A percentile compares a stretch with the other conserved stretches of the same genome.
Conservation (phyloP, 352 stramenopile species). For the Plasmopara viticola region DNA sequence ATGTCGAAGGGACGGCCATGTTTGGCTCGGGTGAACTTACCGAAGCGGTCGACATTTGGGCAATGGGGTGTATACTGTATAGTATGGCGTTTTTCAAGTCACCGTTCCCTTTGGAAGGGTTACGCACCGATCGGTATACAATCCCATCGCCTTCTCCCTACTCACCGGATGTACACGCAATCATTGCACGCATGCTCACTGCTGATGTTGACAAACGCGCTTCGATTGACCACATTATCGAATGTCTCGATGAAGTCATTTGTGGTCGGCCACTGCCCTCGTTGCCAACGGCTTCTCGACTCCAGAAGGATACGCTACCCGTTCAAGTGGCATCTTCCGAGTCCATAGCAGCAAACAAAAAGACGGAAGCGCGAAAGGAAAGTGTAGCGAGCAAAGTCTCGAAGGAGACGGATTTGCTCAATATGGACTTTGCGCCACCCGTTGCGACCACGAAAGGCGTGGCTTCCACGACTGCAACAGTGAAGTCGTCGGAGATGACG, state of each 20-base stretch:
- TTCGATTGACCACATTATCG: slow-evolving; percentile 90
- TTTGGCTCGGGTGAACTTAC: slow-evolving; percentile 91
- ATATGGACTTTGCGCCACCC: slow-evolving; percentile 62
- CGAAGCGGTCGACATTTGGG: slow-evolving; percentile 91
- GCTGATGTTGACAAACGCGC: slow-evolving; percentile 86
- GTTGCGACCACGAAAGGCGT: slow-evolving; percentile 30
- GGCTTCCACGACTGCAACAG: slow-evolving; percentile 8
- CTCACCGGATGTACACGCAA: slow-evolving; percentile 76
- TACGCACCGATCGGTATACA: slow-evolving; percentile 92
- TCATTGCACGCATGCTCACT: slow-evolving; percentile 90
- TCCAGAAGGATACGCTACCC: too few relatives aligned
- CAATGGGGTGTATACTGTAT: slow-evolving; percentile 94
- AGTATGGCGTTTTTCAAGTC: slow-evolving; percentile 94
- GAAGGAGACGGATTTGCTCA: slow-evolving; percentile 42
- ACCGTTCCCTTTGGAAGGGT: slow-evolving; percentile 92
- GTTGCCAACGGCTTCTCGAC: slow-evolving; percentile 2
- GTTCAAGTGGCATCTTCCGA: slow-evolving; percentile 4
- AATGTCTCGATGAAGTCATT: slow-evolving; percentile 76
- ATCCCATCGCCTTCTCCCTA: slow-evolving; percentile 89
- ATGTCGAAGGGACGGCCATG: slow-evolving; percentile 88
- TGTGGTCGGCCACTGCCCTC: slow-evolving; percentile 35
- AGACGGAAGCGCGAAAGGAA: slow-evolving; percentile 53
- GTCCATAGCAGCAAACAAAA: slow-evolving; percentile 25
- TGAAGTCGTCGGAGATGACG: slow-evolving; percentile 12
- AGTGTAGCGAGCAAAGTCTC: slow-evolving; percentile 30